Conservation (phyloP, 352 stramenopile species). For the Globisporangium cystogenes region DNA sequence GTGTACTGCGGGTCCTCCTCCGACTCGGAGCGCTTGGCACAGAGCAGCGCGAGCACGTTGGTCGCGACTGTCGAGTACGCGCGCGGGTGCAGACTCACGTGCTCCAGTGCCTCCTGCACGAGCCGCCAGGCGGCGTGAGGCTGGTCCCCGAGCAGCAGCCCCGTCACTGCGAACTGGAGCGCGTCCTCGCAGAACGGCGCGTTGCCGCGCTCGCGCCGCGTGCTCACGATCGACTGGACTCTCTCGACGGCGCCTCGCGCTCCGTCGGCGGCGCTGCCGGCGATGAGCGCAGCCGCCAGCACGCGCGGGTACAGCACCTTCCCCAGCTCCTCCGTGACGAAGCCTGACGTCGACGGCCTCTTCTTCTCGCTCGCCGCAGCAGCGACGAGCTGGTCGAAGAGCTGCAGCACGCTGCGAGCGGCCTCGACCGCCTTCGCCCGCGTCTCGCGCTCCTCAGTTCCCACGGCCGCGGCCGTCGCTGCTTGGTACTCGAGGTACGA, state of each 20-base stretch:
- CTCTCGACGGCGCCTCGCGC: background rate
- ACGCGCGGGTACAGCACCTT: slow-evolving; percentile 7
- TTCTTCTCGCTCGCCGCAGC: background rate
- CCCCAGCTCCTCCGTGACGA: background rate
- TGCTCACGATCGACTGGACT: background rate
- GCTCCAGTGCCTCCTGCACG: slow-evolving; percentile 7
- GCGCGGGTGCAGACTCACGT: slow-evolving; percentile 1
- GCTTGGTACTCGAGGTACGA: background rate
- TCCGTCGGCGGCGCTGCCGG: background rate
- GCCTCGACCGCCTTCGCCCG: background rate
- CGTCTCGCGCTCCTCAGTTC: background rate
- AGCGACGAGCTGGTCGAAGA: slow-evolving; percentile 7
- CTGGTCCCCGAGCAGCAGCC: background rate
- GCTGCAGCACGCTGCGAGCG: background rate
- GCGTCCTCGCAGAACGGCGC: slow-evolving; percentile 6
- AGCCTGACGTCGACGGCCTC: background rate
- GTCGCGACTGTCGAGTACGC: background rate
- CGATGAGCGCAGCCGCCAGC: slow-evolving; percentile 3
- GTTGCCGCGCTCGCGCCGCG: slow-evolving; percentile 1
- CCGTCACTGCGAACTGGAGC: slow-evolving; percentile 5
- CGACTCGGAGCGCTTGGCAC: background rate
- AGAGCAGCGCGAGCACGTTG: slow-evolving; percentile 7
- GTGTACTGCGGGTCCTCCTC: background rate
- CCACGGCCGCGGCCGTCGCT: background rate
- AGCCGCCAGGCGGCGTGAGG: slow-evolving; percentile 6